Base-by-base conservation (phyloP, 768 basidiomycete species). In the Leccinum variicolor region DNA sequence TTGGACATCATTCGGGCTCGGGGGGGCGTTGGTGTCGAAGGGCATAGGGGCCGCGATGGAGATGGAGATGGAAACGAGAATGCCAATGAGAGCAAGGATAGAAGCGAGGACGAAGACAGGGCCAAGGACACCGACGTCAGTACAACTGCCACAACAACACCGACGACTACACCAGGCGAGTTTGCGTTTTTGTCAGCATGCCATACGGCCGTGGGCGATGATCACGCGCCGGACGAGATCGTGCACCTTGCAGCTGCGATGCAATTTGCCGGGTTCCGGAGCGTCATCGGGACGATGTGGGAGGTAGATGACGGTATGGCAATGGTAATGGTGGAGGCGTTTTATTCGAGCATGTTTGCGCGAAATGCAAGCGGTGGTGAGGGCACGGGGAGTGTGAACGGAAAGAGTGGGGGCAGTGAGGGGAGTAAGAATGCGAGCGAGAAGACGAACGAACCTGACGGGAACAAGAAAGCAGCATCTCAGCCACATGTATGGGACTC, bases 281-380 rank as follows among this genome's bases (percentile, higher is more conserved):
- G 72, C 31, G 75, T 75, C 17, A 64, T 76, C 5, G 74, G 72
- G 33, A 74, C 75, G 28, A 62, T 73, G 62, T 73, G 74, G 73
- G 64, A 67, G 3, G 70, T 69, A 33, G 68, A 69, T 45, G 70
- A 71, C 5, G 48, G 5, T 34, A 67, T 64, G 64, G 69, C 50
- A 3, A 49, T 21, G 17, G 26, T 25, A 1, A 63, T 67, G 60
- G 68, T 69, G 31, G 46, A n/a, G 41, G 62, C 57, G 25, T 69
- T 69, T 60, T 71, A 69, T 34, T 48, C 39, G 33, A 15, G 51
- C 4, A 25, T 69, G 60, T 69, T 66, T 29, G 15, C 28, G 6
- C 33, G n/a, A 15, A 13, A 23, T 46, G 45, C 21, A 46, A 6
- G 21, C 39, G 3, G 45, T 23, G 21, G 45, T n/a, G 39, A 9